phyloP scores from a whole-genome alignment of 106 monocot genomes.

The Chionographis japonica region DNA sequence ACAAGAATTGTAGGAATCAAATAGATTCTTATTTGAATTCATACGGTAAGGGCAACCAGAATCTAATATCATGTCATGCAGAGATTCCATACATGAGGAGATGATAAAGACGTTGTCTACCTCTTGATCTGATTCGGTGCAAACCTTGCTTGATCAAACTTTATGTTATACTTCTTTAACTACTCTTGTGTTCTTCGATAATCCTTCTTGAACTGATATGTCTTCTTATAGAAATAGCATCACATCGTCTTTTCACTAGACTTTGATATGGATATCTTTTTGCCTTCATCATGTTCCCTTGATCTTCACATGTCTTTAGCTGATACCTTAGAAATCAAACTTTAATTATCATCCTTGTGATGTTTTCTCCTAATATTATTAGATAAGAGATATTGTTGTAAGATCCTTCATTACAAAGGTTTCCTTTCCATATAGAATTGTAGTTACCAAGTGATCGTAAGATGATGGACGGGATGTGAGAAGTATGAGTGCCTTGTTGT shows the following conservation, averaged over 20 bases:
- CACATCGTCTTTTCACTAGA: no score
- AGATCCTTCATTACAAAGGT: background rate
- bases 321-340: background rate
- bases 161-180: no score
- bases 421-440: background rate
- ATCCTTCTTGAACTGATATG: no score
- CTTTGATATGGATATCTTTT: no score
- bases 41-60: background rate
- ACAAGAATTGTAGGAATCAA: background rate
- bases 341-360: background rate
- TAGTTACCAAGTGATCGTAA: slow-evolving; percentile 4
- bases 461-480: background rate
- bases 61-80: background rate
- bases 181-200: no score
- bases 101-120: no score
- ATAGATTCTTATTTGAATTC: background rate
- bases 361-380: background rate
- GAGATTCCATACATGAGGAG: no score
- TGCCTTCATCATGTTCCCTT: no score
- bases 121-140: no score
- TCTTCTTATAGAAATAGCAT: no score
- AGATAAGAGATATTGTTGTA: background rate
- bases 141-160: no score
- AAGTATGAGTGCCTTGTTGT: background rate
- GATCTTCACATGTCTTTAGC: no score